Conservation (phyloP, 306 rosid species). For the Clitoria ternatea region DNA sequence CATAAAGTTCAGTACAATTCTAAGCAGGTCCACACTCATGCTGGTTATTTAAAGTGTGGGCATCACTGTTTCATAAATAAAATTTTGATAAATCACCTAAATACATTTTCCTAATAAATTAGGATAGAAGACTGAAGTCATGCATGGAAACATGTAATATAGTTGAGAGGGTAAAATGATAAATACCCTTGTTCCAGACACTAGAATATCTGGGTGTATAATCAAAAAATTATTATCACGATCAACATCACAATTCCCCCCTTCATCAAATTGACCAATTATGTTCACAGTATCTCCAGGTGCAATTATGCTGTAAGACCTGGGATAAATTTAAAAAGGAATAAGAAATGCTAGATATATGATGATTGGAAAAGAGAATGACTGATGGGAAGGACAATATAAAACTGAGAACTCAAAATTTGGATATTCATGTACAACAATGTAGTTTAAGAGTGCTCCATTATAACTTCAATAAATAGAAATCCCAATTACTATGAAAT, state of each 20-base stretch:
- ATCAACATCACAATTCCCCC: slow-evolving; percentile 66
- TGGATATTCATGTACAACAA: neutral
- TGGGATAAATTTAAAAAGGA: slow-evolving; percentile 31
- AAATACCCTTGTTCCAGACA: slow-evolving; percentile 90
- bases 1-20: slow-evolving; percentile 2
- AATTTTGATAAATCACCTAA: slow-evolving; percentile 2
- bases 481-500: neutral
- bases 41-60: neutral
- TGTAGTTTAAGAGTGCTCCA: neutral
- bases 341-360: slow-evolving; percentile 24
- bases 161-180: slow-evolving; percentile 16
- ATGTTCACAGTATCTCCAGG: slow-evolving; percentile 90
- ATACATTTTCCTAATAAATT: slow-evolving; percentile 10
- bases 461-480: slow-evolving; percentile 1
- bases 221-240: slow-evolving; percentile 64
- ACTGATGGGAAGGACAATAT: slow-evolving; percentile 6
- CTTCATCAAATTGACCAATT: slow-evolving; percentile 73
- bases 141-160: neutral
- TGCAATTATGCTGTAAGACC: slow-evolving; percentile 68
- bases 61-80: slow-evolving; percentile 1
- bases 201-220: slow-evolving; percentile 72
- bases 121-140: slow-evolving; percentile 1
- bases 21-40: neutral
- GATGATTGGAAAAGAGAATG: slow-evolving; percentile 6
- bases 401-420: slow-evolving; percentile 14